Percentiles rank a stretch among this genome's conserved stretches.
These are phyloP conservation scores for Ogataea populi-albae DNA, from an alignment of 805 yeast species.

Conservation along the genomic window DNA sequence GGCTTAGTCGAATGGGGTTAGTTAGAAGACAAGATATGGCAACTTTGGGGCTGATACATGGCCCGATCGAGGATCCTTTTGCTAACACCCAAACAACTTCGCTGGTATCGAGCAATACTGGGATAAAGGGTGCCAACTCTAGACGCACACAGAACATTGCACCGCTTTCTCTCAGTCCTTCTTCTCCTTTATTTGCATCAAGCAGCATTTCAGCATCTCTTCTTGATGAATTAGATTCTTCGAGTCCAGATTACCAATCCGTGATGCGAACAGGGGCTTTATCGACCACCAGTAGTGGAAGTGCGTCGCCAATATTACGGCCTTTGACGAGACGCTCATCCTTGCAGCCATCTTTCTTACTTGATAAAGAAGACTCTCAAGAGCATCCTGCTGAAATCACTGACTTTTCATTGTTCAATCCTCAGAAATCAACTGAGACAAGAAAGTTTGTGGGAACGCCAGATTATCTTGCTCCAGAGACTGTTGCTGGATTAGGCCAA, in stretches of 20 bases:
- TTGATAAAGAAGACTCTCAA: conserved; percentile 45
- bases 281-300: conserved; percentile 38
- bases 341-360: conserved; percentile 56
- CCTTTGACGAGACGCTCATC: conserved; percentile 48
- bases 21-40: conserved; percentile 66
- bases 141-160: conserved; percentile 20
- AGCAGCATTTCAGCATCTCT: conserved; percentile 11
- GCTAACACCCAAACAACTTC: conserved; percentile 14
- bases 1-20: conserved; percentile 85
- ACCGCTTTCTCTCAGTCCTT: conserved; percentile 28
- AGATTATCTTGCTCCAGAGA: conserved; percentile 95
- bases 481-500: conserved; percentile 80
- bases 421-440: conserved; percentile 43
- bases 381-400: conserved; percentile 23
- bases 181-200: conserved; percentile 25
- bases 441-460: conserved; percentile 93
- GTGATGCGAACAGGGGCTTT: conserved; percentile 27
- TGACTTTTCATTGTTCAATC: conserved; percentile 70
- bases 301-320: conserved; percentile 45
- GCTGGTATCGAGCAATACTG: conserved; percentile 7
- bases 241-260: conserved; percentile 1
- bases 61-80: conserved; percentile 20
- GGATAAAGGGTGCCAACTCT: not conserved
- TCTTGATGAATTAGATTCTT: conserved; percentile 15
- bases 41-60: conserved; percentile 4